These are phyloP conservation scores for Phylloporus rhodoxanthus DNA, from an alignment of 768 basidiomycete species.

Conservation along the genomic window DNA sequence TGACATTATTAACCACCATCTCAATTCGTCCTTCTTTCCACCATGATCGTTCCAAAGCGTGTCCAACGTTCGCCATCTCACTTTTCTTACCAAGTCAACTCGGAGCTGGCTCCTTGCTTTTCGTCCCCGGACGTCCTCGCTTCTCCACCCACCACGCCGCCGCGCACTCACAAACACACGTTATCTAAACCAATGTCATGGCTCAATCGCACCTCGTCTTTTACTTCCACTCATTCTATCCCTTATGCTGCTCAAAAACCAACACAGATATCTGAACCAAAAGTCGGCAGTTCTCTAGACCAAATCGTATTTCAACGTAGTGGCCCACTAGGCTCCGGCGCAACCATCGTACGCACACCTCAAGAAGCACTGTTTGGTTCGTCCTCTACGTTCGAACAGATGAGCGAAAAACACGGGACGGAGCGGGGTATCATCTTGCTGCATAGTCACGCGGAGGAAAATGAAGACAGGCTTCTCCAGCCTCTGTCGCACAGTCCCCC, in stretches of 20 bases:
- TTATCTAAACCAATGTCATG: constrained; percentile 40
- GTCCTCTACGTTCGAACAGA: constrained; percentile 1
- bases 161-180: constrained; percentile 32
- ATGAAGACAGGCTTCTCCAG: constrained; percentile 18
- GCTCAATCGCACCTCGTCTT: constrained; percentile 36
- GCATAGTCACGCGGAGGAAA: constrained; percentile 11
- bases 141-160: constrained; percentile 29
- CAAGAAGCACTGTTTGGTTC: constrained; percentile 60
- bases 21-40: constrained; percentile 4
- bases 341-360: constrained; percentile 72
- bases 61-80: constrained; percentile 15
- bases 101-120: constrained; percentile 27
- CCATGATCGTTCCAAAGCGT: constrained; percentile 25
- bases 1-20: constrained; percentile 6
- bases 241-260: constrained; percentile 35
- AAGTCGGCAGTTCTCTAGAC: constrained; percentile 31
- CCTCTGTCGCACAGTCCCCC: constrained; percentile 25
- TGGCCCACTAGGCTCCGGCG: constrained; percentile 62
- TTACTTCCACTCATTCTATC: constrained; percentile 19
- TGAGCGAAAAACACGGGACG: constrained; percentile 10
- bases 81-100: constrained; percentile 7
- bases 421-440: constrained; percentile 5
- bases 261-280: constrained; percentile 41
- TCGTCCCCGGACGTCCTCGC: constrained; percentile 15
- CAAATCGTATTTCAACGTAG: constrained; percentile 31